Evolutionary conservation across 495 filamentous ascomycete genomes (phyloP), one percentile per base, ranked within the genome.

Genomic region (Beverwykella pulmonaria): DNA sequence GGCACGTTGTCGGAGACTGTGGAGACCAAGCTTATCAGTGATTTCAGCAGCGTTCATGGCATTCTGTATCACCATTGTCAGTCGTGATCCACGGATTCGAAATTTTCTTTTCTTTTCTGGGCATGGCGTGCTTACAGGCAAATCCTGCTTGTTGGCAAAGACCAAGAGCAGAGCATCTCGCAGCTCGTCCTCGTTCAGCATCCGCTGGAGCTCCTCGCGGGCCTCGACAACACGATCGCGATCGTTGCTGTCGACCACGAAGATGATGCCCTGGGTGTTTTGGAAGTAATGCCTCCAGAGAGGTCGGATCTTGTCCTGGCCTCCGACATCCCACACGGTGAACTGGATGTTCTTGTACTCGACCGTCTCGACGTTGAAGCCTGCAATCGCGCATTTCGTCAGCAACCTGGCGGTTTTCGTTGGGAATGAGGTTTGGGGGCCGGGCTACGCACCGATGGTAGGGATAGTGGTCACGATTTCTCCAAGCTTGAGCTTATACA

Each of bases 331-430:
- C 94, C 94, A 99, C 79, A 99, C 94, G 78, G 94, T 99, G 84
- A 99, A 99, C 79, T 97, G 93, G 79, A 99, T 97, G 86, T 99
- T 98, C 88, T 97, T 97, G 84, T 98, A 99, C 79, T 97, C 95
- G 80, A 99, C 95, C 48, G 94, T 98, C 87, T 99, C 94, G 78
- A 99, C 94, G 84, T 99, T 99, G 86, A 99, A 99, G 71, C 94
- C 94, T 96, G 72, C 53, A 61, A 23, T n/a, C 20, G 23, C 29
- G 14, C 29, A 41, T n/a, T 48, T 68, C 32, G 32, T 34, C 27
- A 74, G 69, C 49, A 44, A 44, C 17, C 39, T n/a, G 52, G 46
- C 27, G n/a, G 7, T 30, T 34, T 32, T 22, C 3, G 27, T 22
- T 50, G 17, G 30, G 14, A 8, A 17, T 32, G n/a, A 7, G 15